phyloP scores from a whole-genome alignment of 305 asterid species.

The Fraxinus velutina region DNA sequence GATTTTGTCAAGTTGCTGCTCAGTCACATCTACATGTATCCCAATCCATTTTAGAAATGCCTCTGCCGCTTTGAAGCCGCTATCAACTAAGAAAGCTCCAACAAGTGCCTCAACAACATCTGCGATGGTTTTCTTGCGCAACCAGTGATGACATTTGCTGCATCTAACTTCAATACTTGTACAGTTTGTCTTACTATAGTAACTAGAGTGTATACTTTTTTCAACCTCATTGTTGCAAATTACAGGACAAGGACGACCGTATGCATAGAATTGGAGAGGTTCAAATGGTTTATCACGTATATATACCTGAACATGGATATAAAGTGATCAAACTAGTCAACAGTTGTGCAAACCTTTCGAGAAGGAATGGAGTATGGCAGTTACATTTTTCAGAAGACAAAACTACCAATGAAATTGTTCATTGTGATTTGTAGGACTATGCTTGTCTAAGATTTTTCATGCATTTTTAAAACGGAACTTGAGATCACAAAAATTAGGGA shows the following conservation, averaged over 20 bases:
- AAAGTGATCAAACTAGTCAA: not conserved
- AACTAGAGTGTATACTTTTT: slow-evolving; percentile 50
- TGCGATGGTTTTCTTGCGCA: slow-evolving; percentile 78
- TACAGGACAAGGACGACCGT: slow-evolving; percentile 78
- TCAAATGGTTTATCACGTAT: slow-evolving; percentile 88
- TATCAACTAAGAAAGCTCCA: slow-evolving; percentile 85
- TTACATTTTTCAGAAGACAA: slow-evolving; percentile 14
- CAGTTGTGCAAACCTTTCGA: not conserved
- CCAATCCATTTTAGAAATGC: slow-evolving; percentile 93
- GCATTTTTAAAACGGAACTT: slow-evolving; percentile 5
- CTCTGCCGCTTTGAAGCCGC: slow-evolving; percentile 83
- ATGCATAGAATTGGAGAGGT: slow-evolving; percentile 55
- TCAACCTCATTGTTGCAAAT: slow-evolving; percentile 56
- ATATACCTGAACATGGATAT: slow-evolving; percentile 52
- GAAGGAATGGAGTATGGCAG: slow-evolving; percentile 13
- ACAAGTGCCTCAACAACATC: slow-evolving; percentile 90
- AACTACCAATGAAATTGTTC: slow-evolving; percentile 14
- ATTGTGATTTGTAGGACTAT: not conserved
- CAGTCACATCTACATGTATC: slow-evolving; percentile 50
- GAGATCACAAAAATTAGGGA: slow-evolving; percentile 4
- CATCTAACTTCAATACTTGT: slow-evolving; percentile 56
- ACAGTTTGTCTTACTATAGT: slow-evolving; percentile 29
- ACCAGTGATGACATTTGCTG: slow-evolving; percentile 85
- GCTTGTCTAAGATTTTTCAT: not conserved
- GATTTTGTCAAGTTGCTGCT: slow-evolving; percentile 43